These are phyloP conservation scores for Mycena rosella DNA, from an alignment of 768 basidiomycete genomes.

Conservation along the genomic window DNA sequence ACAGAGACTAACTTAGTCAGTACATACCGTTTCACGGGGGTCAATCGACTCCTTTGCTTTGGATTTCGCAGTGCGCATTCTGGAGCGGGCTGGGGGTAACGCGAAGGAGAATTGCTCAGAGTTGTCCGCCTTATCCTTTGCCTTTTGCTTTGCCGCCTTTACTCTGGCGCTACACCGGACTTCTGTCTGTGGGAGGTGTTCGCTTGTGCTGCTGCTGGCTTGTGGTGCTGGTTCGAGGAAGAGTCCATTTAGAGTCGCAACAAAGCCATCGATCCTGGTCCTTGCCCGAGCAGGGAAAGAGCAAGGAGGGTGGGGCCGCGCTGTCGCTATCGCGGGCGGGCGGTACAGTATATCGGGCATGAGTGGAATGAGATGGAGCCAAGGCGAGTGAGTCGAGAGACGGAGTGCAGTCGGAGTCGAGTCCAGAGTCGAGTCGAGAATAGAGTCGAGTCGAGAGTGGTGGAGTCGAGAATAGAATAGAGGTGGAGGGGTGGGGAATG, in stretches of 20 bases:
- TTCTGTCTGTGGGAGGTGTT: slow-evolving; percentile 56
- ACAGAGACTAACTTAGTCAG: slow-evolving; percentile 46
- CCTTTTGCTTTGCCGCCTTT: slow-evolving; percentile 80
- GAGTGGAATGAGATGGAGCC: too few relatives aligned
- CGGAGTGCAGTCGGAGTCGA: too few relatives aligned
- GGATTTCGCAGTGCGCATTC: slow-evolving; percentile 71
- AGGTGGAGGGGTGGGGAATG: too few relatives aligned
- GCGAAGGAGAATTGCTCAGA: slow-evolving; percentile 57
- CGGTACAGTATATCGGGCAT: too few relatives aligned
- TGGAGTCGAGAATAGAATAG: too few relatives aligned
- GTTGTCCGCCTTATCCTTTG: slow-evolving; percentile 67
- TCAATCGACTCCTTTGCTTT: slow-evolving; percentile 73
- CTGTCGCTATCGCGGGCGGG: too few relatives aligned
- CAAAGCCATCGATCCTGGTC: slow-evolving; percentile 83
- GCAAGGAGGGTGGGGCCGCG: too few relatives aligned
- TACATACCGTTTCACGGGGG: slow-evolving; percentile 72
- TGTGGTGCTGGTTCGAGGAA: slow-evolving; percentile 78
- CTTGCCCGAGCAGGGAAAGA: slow-evolving; percentile 31
- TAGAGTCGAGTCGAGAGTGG: too few relatives aligned
- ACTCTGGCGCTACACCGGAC: slow-evolving; percentile 83
- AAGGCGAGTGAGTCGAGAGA: too few relatives aligned
- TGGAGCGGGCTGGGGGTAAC: slow-evolving; percentile 53
- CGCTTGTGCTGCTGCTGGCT: slow-evolving; percentile 78
- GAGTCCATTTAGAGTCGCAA: slow-evolving; percentile 93
- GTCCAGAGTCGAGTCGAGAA: too few relatives aligned